These are phyloP conservation scores for Mortierella sp. DNA, from an alignment of 371 early-diverging fungal species.

Conservation along the genomic window DNA sequence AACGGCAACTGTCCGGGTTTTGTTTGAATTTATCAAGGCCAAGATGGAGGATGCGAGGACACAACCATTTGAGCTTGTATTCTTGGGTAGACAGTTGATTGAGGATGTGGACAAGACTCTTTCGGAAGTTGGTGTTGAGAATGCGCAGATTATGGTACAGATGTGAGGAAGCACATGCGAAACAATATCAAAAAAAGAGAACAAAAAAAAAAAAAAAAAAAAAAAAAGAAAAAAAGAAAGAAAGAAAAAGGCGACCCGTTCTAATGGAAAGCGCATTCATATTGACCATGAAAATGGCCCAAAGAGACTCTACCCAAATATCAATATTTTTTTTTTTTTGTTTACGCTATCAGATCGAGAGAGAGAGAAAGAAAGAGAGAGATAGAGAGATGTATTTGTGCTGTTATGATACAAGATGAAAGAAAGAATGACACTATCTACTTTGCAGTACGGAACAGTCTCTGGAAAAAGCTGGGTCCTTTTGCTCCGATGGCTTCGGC, in stretches of 20 bases:
- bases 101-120: constrained; percentile 70
- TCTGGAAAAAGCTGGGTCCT: constrained; percentile 51
- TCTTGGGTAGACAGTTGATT: constrained; percentile 70
- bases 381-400: not conserved
- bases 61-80: constrained; percentile 78
- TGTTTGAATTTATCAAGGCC: constrained; percentile 78
- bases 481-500: constrained; percentile 59
- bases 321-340: not conserved
- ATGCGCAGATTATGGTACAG: constrained; percentile 65
- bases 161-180: constrained; percentile 37
- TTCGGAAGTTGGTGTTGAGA: constrained; percentile 71
- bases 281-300: too few species aligned
- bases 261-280: too few species aligned
- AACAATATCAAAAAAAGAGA: not conserved
- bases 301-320: too few species aligned
- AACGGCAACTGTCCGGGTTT: constrained; percentile 66
- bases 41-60: constrained; percentile 67
- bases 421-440: constrained; percentile 3
- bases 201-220: not conserved
- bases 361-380: not conserved
- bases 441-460: constrained; percentile 44
- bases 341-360: not conserved
- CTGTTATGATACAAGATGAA: constrained; percentile 22
- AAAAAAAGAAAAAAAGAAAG: not conserved
- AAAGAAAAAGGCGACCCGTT: not conserved